Base-by-base conservation (phyloP, 192 early-diverging fungal species). In the Podila minutissima region DNA sequence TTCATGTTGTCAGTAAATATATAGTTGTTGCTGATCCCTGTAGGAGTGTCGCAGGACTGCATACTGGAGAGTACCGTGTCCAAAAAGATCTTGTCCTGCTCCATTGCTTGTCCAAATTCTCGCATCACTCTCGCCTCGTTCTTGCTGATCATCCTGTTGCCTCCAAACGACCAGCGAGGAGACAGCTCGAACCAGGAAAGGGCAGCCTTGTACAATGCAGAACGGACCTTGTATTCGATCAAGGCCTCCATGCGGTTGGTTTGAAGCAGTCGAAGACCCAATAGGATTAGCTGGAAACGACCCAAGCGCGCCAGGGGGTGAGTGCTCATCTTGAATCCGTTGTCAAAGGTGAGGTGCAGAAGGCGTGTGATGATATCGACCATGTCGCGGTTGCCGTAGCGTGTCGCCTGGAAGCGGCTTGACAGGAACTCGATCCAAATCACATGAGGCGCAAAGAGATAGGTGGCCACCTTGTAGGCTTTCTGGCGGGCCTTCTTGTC, bases 341-440 rank as follows among this genome's bases (percentile, higher is more conserved):
- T 86, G 55, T 86, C 65, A 76, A 95, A 89, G 2, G 96, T 93
- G n/a, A 92, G 86, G 60, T 95, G 93, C 35, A 97, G 75, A 22
- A 99, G 85, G 49, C 95, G 91, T 46, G 90, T 82, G 66, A 93
- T 92, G 7, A 94, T 88, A 63, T 90, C 88, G 41, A 94, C 88
- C 35, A 93, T 85, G 59, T 94, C 91, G 13, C 87, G 86, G 71
- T 90, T 90, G 49, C 91, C 78, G 66, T 95, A 91, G 51, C 91
- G 86, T 55, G 93, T 92, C 3, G 90, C 91, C 69, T 96, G 93
- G 86, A 96, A 97, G 12, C 95, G 87, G 66, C 92, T 90, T 26
- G 87, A 82, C 22, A 99, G 75, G 83, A 97, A 99, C 79, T 95
- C 89, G 58, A 97, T 93, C 91, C 95, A 93, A n/a, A 86, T 93